These are phyloP conservation scores for Wickerhamomyces xylosicus DNA, from an alignment of 805 yeast species.

Conservation along the genomic window DNA sequence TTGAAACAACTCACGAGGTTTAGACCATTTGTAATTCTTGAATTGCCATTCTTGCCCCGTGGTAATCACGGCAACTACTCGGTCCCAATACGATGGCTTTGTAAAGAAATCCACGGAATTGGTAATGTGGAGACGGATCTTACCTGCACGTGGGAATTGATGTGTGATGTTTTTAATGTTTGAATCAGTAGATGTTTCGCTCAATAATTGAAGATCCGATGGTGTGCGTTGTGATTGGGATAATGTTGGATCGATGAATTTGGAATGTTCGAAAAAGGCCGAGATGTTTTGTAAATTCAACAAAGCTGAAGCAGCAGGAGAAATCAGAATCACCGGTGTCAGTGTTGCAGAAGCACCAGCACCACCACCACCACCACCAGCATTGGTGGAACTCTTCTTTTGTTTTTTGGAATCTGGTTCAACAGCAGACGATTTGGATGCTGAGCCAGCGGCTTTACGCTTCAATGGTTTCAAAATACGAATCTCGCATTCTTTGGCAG, in stretches of 20 bases:
- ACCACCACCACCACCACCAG: too few species aligned
- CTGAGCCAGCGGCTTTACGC: slow-evolving; percentile 8
- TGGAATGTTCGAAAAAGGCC: slow-evolving; percentile 64
- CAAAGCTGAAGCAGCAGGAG: slow-evolving; percentile 73
- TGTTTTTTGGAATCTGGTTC: not conserved
- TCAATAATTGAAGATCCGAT: slow-evolving; percentile 21
- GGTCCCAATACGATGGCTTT: slow-evolving; percentile 95
- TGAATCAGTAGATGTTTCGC: slow-evolving; percentile 15
- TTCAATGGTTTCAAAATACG: slow-evolving; percentile 32
- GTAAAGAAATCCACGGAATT: slow-evolving; percentile 80
- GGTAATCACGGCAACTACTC: slow-evolving; percentile 91
- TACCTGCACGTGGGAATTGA: slow-evolving; percentile 45
- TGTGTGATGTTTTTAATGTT: slow-evolving; percentile 41
- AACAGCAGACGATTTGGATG: slow-evolving; percentile 14
- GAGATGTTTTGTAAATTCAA: slow-evolving; percentile 56
- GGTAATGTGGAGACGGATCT: slow-evolving; percentile 65
- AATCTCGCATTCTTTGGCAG: slow-evolving; percentile 56
- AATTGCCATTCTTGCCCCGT: slow-evolving; percentile 99
- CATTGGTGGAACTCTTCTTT: not conserved
- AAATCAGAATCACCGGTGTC: slow-evolving; percentile 66
- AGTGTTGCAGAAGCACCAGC: slow-evolving; percentile 14
- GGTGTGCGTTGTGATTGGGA: slow-evolving; percentile 21
- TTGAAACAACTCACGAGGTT: slow-evolving; percentile 74
- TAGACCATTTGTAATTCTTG: slow-evolving; percentile 71
- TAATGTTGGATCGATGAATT: slow-evolving; percentile 42